Base-by-base conservation (phyloP, 2,329 filamentous ascomycete genomes). In the Dryadomyces quercus-mongolicae region DNA sequence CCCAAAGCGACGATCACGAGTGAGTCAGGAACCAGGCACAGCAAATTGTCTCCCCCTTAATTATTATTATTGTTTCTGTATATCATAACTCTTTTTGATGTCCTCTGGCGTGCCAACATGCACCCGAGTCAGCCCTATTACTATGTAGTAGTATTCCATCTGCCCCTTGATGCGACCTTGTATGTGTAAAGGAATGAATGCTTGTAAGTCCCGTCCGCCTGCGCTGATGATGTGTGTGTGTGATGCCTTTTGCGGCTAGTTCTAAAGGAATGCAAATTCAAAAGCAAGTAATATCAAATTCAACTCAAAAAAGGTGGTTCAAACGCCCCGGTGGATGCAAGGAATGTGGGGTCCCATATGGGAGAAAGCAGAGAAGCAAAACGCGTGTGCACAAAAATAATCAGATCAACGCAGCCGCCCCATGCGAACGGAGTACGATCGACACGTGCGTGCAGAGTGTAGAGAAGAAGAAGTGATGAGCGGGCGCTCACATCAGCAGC, bases 281-380 rank as follows among this genome's bases (percentile, higher is more conserved):
- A 34, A 34, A 22, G 13, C 8, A 40, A 20, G 44, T 12, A 22
- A n/a, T 49, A 52, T 12, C 45, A 48, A 36, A 16, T n/a, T 9
- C 46, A 47, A 48, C 54, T 34, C 22, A 21, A 49, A 21, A 21
- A 38, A 52, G 15, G 34, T n/a, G 10, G 31, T 20, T 21, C 25
- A 4, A 47, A 58, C 58, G 52, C 55, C 54, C 56, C 31, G 53
- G 48, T 49, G 43, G 50, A 59, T 60, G 57, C 55, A 58, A 60
- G 57, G 54, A 60, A 56, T 57, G 58, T 56, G 54, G 25, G 31
- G 50, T 40, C 46, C 45, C 49, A 40, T 53, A 44, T 16, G 46
- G 49, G 7, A 46, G 48, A 20, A 45, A 31, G 49, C 34, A 53
- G 21, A 48, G 40, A 43, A 34, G 22, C 5, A n/a, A 34, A 43